Base-by-base conservation (phyloP, 345 rosid species). In the Trapa incisa region DNA sequence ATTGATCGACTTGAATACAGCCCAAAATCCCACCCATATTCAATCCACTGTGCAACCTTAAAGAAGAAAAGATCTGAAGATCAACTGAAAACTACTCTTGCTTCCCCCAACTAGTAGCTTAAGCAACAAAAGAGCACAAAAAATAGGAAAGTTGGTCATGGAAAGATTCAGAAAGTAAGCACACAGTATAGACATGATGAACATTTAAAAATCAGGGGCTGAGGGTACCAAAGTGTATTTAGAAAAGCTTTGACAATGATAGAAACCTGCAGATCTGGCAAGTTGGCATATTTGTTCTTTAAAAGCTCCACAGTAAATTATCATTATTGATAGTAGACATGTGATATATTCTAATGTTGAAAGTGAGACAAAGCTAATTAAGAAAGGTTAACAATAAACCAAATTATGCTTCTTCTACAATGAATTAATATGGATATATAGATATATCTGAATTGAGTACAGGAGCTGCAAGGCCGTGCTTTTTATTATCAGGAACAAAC, bases 1-100 rank as follows among this genome's bases (percentile, higher is more conserved):
- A 75, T 72, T 80, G 84, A 41, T 70, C 77, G 53, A 80, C 81
- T 73, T 80, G 74, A 2, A 77, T 64, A 16, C 72, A 75, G 57
- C 81, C 75, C 0, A 68, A 29, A 32, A 73, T 60, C 68, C 75
- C 75, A 37, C 83, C 83, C 83, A 80, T 80, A 36, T 35, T 80
- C 65, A 70, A 66, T 68, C 37, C 22, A 11, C 70, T 58, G 56
- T 5, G 61, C 38, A 64, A 32, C 61, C 29, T 12, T 22, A 32
- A 29, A 9, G 37, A 22, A 57, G 2, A 41, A n/a, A 57, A 14
- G 61, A 7, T 29, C 8, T 5, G 9, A 29, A 22, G 37, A 57
- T 52, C 16, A 29, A 1, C 16, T 4, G n/a, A 52, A 57, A 57
- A 57, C 35, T 37, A 57, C 36, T 57, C 36, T 57, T 16, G 57